A percentile compares a stretch with the other conserved stretches of the same genome.
Evolutionary conservation across 164 flowering plant species (phyloP).

Genomic region (Brasenia schreberi): DNA sequence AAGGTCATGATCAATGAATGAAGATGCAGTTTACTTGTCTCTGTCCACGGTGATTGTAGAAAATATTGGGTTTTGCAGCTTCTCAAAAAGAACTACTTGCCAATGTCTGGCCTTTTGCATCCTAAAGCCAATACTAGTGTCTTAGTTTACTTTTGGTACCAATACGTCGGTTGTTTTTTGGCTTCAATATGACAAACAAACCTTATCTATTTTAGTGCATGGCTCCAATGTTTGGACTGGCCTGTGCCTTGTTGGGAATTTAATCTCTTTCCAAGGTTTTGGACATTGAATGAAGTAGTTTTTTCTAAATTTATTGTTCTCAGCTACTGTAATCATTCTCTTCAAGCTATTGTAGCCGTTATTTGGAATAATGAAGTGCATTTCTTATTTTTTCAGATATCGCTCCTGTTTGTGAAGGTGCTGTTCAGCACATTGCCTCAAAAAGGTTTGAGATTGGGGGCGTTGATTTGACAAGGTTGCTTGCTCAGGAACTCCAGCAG

Average conservation of each 20-base stretch:
- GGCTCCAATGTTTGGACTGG: too few species aligned
- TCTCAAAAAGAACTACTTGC: too few species aligned
- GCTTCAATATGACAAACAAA: too few species aligned
- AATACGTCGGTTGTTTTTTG: too few species aligned
- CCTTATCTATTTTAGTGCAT: too few species aligned
- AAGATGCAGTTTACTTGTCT: too few species aligned
- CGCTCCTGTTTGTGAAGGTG: constrained; percentile 99
- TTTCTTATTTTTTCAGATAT: constrained; percentile 52
- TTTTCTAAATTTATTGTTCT: neutral
- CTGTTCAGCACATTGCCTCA: constrained; percentile 98
- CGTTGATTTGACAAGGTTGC: constrained; percentile 69
- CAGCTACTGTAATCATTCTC: neutral
- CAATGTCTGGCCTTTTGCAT: too few species aligned
- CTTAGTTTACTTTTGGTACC: too few species aligned
- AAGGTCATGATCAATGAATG: too few species aligned
- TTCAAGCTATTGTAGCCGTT: neutral
- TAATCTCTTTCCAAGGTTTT: neutral
- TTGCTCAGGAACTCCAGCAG: constrained; percentile 63
- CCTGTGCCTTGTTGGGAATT: neutral
- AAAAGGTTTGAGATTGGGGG: constrained; percentile 93
- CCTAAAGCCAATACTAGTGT: too few species aligned
- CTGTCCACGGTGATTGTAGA: too few species aligned
- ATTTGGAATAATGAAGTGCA: neutral
- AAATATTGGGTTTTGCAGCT: too few species aligned
- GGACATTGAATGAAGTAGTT: neutral